Percentiles rank a stretch among this genome's conserved stretches.
Evolutionary conservation across 2,329 filamentous ascomycete species (phyloP).

Genomic region (Pestalotiopsis sp.): DNA sequence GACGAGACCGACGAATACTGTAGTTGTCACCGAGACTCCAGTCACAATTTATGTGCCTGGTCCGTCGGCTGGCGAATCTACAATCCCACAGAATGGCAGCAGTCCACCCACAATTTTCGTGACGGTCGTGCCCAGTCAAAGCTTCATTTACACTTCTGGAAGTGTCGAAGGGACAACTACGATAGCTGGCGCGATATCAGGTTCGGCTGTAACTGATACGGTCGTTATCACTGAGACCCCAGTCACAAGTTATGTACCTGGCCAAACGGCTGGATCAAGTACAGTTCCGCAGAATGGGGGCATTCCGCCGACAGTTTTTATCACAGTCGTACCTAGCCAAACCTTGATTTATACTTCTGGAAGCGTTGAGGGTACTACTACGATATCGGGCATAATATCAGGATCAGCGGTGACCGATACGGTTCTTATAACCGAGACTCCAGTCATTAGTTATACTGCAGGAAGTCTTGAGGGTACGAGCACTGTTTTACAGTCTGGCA

Average conservation of each 20-base stretch:
- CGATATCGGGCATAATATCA: not conserved
- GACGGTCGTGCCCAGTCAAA: not conserved
- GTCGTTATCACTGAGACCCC: not conserved
- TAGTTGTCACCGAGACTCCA: not conserved
- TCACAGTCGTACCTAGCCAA: not conserved
- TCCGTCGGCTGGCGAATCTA: not conserved
- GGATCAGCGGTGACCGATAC: not conserved
- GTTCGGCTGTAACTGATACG: not conserved
- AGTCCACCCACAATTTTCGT: not conserved
- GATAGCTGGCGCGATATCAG: not conserved
- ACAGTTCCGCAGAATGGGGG: not conserved
- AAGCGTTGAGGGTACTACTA: not conserved
- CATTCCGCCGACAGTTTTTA: not conserved
- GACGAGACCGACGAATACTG: not conserved
- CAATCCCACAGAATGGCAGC: not conserved
- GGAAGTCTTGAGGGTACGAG: not conserved
- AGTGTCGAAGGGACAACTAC: not conserved
- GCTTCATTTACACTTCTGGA: not conserved
- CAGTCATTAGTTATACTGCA: not conserved
- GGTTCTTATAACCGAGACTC: not conserved
- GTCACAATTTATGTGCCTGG: not conserved
- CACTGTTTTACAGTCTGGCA: not conserved
- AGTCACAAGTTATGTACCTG: not conserved
- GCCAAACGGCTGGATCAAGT: not conserved
- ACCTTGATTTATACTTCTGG: not conserved